Conservation (phyloP, 192 early-diverging fungal genomes). For the Backusella australiensis region DNA sequence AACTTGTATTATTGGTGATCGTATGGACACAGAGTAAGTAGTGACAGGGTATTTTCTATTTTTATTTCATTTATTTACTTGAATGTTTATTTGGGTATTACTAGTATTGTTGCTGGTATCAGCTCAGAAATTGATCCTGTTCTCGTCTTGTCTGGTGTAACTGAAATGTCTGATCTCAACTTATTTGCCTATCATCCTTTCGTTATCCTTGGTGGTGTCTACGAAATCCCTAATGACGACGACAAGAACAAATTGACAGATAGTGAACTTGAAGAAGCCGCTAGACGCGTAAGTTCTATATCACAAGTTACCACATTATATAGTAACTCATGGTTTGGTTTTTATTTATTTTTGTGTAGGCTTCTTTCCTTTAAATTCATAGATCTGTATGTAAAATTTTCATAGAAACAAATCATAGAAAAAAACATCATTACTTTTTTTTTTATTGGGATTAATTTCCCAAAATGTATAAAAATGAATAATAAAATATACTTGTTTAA, state of each 20-base stretch:
- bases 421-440: constrained; percentile 6
- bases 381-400: neutral
- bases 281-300: constrained; percentile 22
- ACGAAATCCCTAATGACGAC: constrained; percentile 35
- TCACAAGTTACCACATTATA: neutral
- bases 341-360: constrained; percentile 4
- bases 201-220: constrained; percentile 51
- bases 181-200: constrained; percentile 54
- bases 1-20: constrained; percentile 64
- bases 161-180: constrained; percentile 41
- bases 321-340: neutral
- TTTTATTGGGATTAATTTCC: constrained; percentile 7
- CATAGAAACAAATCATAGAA: constrained; percentile 2
- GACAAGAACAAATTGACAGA: constrained; percentile 25
- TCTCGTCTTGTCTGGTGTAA: constrained; percentile 55
- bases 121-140: constrained; percentile 58
- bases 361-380: constrained; percentile 13
- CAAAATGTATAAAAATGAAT: constrained; percentile 7
- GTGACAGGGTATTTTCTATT: neutral
- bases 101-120: constrained; percentile 55
- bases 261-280: constrained; percentile 32
- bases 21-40: constrained; percentile 64
- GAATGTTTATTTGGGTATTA: neutral
- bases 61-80: neutral
- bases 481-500: constrained; percentile 8